Base-by-base conservation (phyloP, 495 filamentous ascomycete genomes). In the Xylaria curta region DNA sequence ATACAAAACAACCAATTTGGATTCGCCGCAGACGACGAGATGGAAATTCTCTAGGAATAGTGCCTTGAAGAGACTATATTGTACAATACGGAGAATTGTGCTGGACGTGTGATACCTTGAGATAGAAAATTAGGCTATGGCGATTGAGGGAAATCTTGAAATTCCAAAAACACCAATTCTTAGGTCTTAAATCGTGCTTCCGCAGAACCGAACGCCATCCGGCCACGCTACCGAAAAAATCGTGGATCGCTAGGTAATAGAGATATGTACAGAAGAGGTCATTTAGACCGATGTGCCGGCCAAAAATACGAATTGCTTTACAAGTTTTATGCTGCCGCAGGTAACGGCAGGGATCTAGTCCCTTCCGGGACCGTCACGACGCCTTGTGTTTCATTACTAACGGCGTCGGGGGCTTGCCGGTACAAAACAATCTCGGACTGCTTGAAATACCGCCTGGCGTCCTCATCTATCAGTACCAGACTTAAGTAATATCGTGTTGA, bases 381-480 rank as follows among this genome's bases (percentile, higher is more conserved):
- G 33, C 56, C 65, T 33, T 73, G 73, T 40, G 72, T 31, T 1
- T 79, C 77, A 59, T 54, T 66, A 31, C 72, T 78, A 12, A 82
- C 81, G 42, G 84, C 77, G 76, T 93, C 95, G 40, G 96, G 96
- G 28, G 94, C 90, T 87, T 98, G 96, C 67, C 97, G 92, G 85
- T 92, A 98, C 59, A 99, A 92, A 68, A 97, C 94, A 78, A 99
- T 99, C 83, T 99, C 96, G 65, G 94, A 97, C 82, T 99, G 96
- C 80, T 99, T 99, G 86, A 99, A 99, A 84, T 99, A 99, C 72
- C 96, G 90, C 74, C 96, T 87, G 53, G 97, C 97, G 80, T 99
- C 96, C 88, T 98, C 95, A 81, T 98, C 95, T 73, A 98, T 98
- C 74, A 98, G 86, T 12, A 99, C 96, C 75, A 99, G 83, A 81